Evolutionary conservation across 345 rosid genomes (phyloP), one percentile per base, ranked within the genome.

Genomic region (Alliaria petiolata): DNA sequence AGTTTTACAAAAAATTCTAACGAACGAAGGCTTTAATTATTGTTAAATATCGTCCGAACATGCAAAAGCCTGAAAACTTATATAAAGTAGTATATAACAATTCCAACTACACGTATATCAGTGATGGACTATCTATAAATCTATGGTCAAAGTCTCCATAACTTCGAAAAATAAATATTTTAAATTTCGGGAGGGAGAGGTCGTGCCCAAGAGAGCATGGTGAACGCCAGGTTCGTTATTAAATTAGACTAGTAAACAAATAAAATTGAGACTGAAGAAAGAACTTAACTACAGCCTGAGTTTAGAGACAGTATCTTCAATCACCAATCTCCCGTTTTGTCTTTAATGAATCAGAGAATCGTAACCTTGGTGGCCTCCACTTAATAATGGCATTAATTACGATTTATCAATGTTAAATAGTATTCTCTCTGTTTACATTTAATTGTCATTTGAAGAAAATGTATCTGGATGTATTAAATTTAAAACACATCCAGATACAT

Each of bases 121-220:
- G 33, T 64, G 69, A 64, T 49, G 45, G 57, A 33, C 54, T 51
- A n/a, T 19, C 44, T 7, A 64, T 34, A 64, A 64, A 64, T 47
- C 54, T 55, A 54, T 13, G 25, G 33, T 45, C 45, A 12, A 28
- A 35, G 65, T 44, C 54, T 55, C 74, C 74, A 47, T 46, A 46
- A 42, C 63, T 68, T 30, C 33, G 45, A 10, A 31, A 19, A 67
- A 13, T 0, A 35, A 57, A 46, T 8, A 3, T 14, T 57, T 44
- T 14, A 13, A 28, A 13, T 20, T 38, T 36, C 1, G 17, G 53
- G 17, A 35, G 17, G 14, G 14, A 26, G 40, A 59, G 59, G 38
- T 59, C 74, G 59, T 70, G 74, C 74, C 8, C 11, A 69, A 36
- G 55, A 33, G 35, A 69, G 56, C 36, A 69, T 56, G 56, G 72